Base-by-base conservation (phyloP, 352 stramenopile genomes). In the Phytopythium cucurbitacearum region DNA sequence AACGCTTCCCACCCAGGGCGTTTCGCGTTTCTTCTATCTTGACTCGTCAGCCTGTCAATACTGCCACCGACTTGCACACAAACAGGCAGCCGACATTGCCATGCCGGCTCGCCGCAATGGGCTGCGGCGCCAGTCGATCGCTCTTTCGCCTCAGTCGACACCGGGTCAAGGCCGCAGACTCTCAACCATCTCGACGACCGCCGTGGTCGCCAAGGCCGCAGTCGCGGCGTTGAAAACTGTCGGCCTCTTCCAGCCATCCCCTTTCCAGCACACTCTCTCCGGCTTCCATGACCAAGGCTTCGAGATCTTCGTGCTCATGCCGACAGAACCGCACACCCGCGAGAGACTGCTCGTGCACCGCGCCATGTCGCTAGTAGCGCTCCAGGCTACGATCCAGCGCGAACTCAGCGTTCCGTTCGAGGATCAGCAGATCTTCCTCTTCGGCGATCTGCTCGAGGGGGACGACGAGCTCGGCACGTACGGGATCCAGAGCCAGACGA, bases 381-480 rank as follows among this genome's bases (percentile, higher is more conserved):
- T 89, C 28, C 72, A 82, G 34, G 77, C 75, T 3, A 61, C 71
- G 51, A 59, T 89, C 2, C 73, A 89, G 54, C 75, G 77, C 33
- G 73, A 89, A 57, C 81, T 76, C 33, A 53, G 13, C 3, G 58
- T 89, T 21, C 71, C 61, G 12, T 89, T 85, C 46, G 72, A 89
- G 52, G 73, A 89, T 38, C 77, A 89, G 55, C 71, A 53, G 13
- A 39, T 91, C 11, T 82, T 78, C 51, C 71, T 77, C 45, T 68
- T 84, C 4, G 71, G 66, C 11, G 76, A 87, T 12, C 40, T 77
- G 21, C 72, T 91, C 13, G 65, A 88, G 53, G 76, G 76, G 12
- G 67, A 87, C 50, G 75, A 87, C 41, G 78, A 89, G 35, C 58
- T 91, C 15, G 35, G 52, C 5, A 70, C 64, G 45, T 84, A 87